Conservation (phyloP, 768 basidiomycete genomes). For the Pleurotus sapidus region DNA sequence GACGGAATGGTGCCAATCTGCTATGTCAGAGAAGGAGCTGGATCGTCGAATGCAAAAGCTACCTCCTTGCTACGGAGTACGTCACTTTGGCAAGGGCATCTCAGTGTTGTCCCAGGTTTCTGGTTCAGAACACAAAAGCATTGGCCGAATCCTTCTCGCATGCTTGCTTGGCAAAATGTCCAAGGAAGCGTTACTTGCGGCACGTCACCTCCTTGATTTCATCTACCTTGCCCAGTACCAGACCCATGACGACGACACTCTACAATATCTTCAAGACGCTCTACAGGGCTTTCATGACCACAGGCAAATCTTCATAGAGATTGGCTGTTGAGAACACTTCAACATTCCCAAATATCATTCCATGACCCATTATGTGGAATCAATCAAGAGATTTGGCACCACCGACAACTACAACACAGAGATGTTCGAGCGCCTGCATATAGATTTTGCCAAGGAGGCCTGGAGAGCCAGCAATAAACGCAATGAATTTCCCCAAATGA, state of each 20-base stretch:
- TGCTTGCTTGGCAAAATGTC: slow-evolving; percentile 19
- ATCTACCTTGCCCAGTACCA: slow-evolving; percentile 27
- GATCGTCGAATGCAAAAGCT: slow-evolving; percentile 33
- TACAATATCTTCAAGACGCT: slow-evolving; percentile 20
- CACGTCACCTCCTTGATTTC: slow-evolving; percentile 28
- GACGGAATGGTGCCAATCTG: slow-evolving; percentile 28
- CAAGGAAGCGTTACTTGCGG: slow-evolving; percentile 11
- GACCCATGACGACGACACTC: slow-evolving; percentile 20
- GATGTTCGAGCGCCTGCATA: slow-evolving; percentile 11
- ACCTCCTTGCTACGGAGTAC: slow-evolving; percentile 23
- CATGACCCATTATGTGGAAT: slow-evolving; percentile 2
- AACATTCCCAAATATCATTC: slow-evolving; percentile 10
- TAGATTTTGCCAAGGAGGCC: slow-evolving; percentile 26
- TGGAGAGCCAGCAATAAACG: slow-evolving; percentile 20
- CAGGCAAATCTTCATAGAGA: slow-evolving; percentile 24
- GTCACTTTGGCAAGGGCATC: slow-evolving; percentile 35
- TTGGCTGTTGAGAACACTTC: slow-evolving; percentile 7
- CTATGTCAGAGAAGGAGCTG: slow-evolving; percentile 25
- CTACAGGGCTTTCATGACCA: slow-evolving; percentile 22
- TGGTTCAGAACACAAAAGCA: slow-evolving; percentile 33
- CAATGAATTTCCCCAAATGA: slow-evolving; percentile 36
- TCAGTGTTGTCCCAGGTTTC: slow-evolving; percentile 32
- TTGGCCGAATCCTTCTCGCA: slow-evolving; percentile 22
- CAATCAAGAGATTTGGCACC: slow-evolving; percentile 10
- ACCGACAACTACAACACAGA: slow-evolving; percentile 16